A percentile compares a stretch with the other conserved stretches of the same genome.
Conservation (phyloP, 305 asterid species). For the Fraxinus angustifolia region DNA sequence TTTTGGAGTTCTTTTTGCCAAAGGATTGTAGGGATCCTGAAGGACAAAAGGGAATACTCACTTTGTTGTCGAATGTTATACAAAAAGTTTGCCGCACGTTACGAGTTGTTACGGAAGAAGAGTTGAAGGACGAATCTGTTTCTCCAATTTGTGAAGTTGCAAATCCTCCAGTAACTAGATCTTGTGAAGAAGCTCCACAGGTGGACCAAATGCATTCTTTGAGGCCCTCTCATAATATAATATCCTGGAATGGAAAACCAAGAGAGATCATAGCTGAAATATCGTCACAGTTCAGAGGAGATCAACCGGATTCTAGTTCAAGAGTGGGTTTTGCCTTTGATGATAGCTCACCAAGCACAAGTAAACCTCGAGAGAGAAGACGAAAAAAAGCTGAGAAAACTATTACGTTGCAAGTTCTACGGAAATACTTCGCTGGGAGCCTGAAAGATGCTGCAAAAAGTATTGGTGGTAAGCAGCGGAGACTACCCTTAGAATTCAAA, state of each 20-base stretch:
- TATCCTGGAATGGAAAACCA: background rate
- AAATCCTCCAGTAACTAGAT: background rate
- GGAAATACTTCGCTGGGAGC: constrained; percentile 89
- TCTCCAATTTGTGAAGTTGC: constrained; percentile 25
- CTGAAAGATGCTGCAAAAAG: constrained; percentile 88
- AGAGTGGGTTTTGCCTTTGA: constrained; percentile 32
- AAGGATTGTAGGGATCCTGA: constrained; percentile 50
- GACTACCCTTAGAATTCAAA: background rate
- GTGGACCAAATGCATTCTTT: background rate
- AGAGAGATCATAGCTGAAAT: background rate
- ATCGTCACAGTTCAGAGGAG: background rate
- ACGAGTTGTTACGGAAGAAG: constrained; percentile 65
- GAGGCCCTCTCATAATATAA: constrained; percentile 14
- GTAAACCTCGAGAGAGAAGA: constrained; percentile 50
- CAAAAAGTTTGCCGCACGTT: constrained; percentile 60
- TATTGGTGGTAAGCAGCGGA: constrained; percentile 69
- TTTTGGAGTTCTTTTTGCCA: constrained; percentile 86
- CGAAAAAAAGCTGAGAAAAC: constrained; percentile 68
- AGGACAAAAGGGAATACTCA: constrained; percentile 62
- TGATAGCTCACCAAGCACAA: constrained; percentile 33
- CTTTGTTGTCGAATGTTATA: constrained; percentile 58
- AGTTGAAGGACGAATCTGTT: constrained; percentile 44
- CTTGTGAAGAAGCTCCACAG: background rate
- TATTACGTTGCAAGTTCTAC: constrained; percentile 72
- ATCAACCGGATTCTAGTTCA: constrained; percentile 25